Base-by-base conservation (phyloP, 73 alveolate species). In the Paramecium bursaria region DNA sequence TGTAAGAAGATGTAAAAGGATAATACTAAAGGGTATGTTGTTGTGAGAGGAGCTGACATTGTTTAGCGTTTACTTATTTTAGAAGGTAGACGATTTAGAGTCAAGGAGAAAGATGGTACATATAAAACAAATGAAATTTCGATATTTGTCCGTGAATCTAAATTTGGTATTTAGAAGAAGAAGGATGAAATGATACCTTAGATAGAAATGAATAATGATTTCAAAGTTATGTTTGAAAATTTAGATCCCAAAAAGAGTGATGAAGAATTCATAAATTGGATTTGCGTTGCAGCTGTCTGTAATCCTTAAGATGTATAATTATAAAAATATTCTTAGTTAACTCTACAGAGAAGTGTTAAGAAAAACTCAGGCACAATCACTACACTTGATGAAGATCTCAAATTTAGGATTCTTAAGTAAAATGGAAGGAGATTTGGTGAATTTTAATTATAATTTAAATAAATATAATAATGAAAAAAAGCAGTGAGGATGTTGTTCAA, bases 391-490 rank as follows among this genome's bases (percentile, higher is more conserved):
- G 76, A 57, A 57, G 39, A 57, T 57, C 31, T 57, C 1, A 57
- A 29, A 50, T 57, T 29, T 10, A 25, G 7, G 39, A 27, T 57
- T 26, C 31, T 57, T 25, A 57, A 29, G 31, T 57, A 57, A 29
- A 57, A 57, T n/a, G 76, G 76, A 26, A 23, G 76, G 31, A 14
- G 21, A 13, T 57, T 57, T 30, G 76, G 76, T 26, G 76, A 57
- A n/a, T n/a, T 39, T 39, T 39, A 39, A 7, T 11, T 7, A 39
- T 39, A 39, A 7, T 10, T 39, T 67, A 35, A 33, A 14, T 67
- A 33, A 79, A 26, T 33, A 44, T 53, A 53, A 30, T 53, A 27
- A 79, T 79, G 89, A 53, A 53, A 44, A 79, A 79, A 79, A 46
- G 54, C 42, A 53, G 57, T 42, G 76, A 79, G 46, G 89, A 79